Evolutionary conservation across 495 filamentous ascomycete genomes (phyloP).

Genomic region (Aspergillus heteromorphus): DNA sequence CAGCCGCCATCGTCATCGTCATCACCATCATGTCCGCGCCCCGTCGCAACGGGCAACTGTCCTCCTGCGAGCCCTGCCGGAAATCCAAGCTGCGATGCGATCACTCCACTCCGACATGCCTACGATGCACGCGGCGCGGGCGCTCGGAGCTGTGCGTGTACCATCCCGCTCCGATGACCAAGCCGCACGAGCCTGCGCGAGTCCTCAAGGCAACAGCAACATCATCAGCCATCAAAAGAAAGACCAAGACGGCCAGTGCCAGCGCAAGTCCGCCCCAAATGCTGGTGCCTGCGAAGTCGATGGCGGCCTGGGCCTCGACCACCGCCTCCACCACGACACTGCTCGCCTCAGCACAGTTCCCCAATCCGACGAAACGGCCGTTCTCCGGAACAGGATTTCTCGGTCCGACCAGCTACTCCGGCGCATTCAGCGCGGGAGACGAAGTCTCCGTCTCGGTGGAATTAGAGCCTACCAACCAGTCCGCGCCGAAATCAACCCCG

Average conservation of each 20-base stretch:
- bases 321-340: neutral
- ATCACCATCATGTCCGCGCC: constrained; percentile 17
- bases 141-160: constrained; percentile 22
- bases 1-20: too few species aligned
- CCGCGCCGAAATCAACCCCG: neutral
- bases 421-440: constrained; percentile 23
- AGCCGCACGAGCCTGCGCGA: neutral
- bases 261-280: neutral
- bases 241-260: neutral
- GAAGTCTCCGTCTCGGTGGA: too few species aligned
- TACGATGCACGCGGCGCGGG: constrained; percentile 20
- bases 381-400: constrained; percentile 19
- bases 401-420: constrained; percentile 39
- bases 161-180: constrained; percentile 31
- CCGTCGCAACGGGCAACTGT: constrained; percentile 36
- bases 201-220: too few species aligned
- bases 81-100: constrained; percentile 41
- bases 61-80: constrained; percentile 42
- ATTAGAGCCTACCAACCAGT: neutral
- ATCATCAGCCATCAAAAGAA: too few species aligned
- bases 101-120: constrained; percentile 26
- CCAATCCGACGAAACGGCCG: constrained; percentile 6
- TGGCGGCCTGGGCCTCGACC: neutral
- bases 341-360: constrained; percentile 4
- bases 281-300: neutral